Evolutionary conservation across 345 rosid species (phyloP), one percentile per base, ranked within the genome.

Genomic region (Melaleuca quinquenervia): DNA sequence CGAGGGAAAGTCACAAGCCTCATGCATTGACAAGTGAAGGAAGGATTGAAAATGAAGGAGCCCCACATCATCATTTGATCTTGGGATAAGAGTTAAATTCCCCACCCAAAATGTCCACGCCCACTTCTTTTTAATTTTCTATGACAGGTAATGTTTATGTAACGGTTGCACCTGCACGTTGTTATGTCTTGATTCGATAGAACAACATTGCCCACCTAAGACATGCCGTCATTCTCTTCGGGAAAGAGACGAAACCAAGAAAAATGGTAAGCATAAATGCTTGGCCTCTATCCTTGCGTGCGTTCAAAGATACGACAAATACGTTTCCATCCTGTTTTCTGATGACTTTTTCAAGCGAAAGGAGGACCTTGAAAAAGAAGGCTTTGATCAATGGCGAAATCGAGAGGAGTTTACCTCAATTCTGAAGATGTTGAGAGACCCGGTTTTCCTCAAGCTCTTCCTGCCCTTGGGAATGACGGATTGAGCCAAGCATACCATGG

Each of bases 401-500:
- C 27, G 58, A 82, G 48, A 56, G 27, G 48, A 27, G 44, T n/a
- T 83, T 86, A 95, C 99, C 98, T 93, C 93, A 84, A 97, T 89
- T 86, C 92, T 92, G 89, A 96, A 97, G 52, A 95, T 82, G 56
- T 95, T 87, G 45, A 94, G 93, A 50, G 98, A 94, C 26, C 95
- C 96, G 58, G 91, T 78, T 85, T 86, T 93, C 92, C 88, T 93
- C 90, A 93, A 89, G 92, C 93, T 94, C 82, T 97, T 97, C 80
- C 90, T 90, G 52, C 94, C 93, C 26, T 89, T 86, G 55, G 98
- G 95, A 88, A 90, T n/a, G 51, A 86, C 95, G 49, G 99, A 95
- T 90, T 98, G 97, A 91, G 91, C 96, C 92, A 98, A 89, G 88
- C 99, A 98, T 88, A 96, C 84, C 99, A 98, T 93, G 74, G 99